Base-by-base conservation (phyloP, 345 rosid genomes). In the Lepidium africanum region DNA sequence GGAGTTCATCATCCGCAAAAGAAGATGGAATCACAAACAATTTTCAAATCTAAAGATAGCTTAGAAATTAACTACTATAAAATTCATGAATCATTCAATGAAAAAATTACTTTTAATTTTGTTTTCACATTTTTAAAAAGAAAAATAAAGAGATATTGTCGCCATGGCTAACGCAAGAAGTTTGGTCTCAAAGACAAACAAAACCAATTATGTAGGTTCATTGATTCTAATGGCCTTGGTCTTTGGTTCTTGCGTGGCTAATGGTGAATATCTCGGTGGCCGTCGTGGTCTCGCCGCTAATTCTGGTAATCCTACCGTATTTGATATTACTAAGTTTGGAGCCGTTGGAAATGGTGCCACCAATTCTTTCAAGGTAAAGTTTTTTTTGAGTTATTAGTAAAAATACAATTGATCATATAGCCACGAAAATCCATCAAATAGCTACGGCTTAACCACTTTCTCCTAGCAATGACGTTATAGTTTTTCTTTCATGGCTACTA, bases 241-340 rank as follows among this genome's bases (percentile, higher is more conserved):
- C 17, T 75, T 75, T 38, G 47, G 75, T 15, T 79, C 79, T 73
- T 79, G 76, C 56, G 36, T 79, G 80, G 83, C 77, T 41, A 53
- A 74, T 59, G 78, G 84, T 73, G 76, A 51, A 48, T 48, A 60
- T 77, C 41, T 73, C 14, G 67, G 61, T 3, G 65, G 65, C 39
- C 71, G 75, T 10, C 75, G 81, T 59, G 67, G 72, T 25, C 78
- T 77, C 3, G 78, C 73, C 8, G 67, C 62, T 47, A 67, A 51
- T 7, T 58, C 77, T 4, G 59, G 68, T 35, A 78, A 65, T 38
- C 76, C 72, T 42, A 43, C 65, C 0, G 76, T 76, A 54, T 77
- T 77, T 48, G 87, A 85, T 32, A 83, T 82, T 19, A 79, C 84
- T 30, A 7, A 59, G 30, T 70, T 54, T 12, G 86, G 87, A 8